Percentiles rank a stretch among this genome's conserved stretches.
These are phyloP conservation scores for Sporisorium iseilematis-ciliati DNA, from an alignment of 1,284 basidiomycete genomes.

Conservation along the genomic window DNA sequence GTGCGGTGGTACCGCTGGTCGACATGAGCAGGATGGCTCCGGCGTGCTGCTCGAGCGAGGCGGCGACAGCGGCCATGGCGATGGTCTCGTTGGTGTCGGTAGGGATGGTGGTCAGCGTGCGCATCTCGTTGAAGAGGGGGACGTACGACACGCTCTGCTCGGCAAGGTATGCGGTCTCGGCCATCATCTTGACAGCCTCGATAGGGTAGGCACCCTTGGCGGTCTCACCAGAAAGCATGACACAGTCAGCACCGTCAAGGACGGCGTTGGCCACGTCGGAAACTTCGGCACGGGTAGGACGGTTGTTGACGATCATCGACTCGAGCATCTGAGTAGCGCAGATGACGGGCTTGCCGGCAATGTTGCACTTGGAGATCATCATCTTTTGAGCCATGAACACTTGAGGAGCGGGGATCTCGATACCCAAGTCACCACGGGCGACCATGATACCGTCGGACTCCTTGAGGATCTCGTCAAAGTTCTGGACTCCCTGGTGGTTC, in stretches of 20 bases:
- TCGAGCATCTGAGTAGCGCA: slow-evolving; percentile 99
- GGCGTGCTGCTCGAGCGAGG: slow-evolving; percentile 68
- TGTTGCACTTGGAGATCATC: slow-evolving; percentile 70
- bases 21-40: slow-evolving; percentile 88
- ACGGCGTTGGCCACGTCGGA: slow-evolving; percentile 70
- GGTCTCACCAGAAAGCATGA: slow-evolving; percentile 70
- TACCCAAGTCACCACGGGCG: slow-evolving; percentile 69
- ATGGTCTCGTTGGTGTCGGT: slow-evolving; percentile 69
- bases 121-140: slow-evolving; percentile 73
- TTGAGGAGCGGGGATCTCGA: slow-evolving; percentile 75
- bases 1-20: slow-evolving; percentile 91
- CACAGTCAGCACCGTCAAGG: slow-evolving; percentile 69
- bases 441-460: slow-evolving; percentile 70
- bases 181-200: slow-evolving; percentile 72
- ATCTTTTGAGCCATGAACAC: slow-evolving; percentile 70
- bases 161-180: slow-evolving; percentile 69
- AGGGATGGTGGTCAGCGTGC: slow-evolving; percentile 62
- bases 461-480: slow-evolving; percentile 70
- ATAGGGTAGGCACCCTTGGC: slow-evolving; percentile 69
- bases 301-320: slow-evolving; percentile 73
- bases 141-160: slow-evolving; percentile 68
- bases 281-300: slow-evolving; percentile 69
- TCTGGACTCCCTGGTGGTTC: slow-evolving; percentile 70
- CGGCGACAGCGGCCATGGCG: slow-evolving; percentile 67
- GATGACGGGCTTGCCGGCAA: slow-evolving; percentile 83